Evolutionary conservation across 139 green algal genomes (phyloP).

Genomic region (Chlamydomonas sphaeroides): DNA sequence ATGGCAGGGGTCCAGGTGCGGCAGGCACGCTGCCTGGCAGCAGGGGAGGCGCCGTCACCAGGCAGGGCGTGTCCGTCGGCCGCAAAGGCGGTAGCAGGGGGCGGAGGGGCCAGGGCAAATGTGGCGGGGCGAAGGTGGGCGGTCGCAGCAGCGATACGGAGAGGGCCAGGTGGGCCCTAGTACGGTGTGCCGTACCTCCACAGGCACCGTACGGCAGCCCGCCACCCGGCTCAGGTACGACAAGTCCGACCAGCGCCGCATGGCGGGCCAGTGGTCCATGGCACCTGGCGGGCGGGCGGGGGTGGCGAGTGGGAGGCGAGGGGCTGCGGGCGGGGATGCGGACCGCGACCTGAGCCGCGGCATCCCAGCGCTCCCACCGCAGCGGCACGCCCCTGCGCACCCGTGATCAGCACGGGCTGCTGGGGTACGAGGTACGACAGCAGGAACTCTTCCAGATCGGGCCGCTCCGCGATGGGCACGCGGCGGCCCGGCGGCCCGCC

Average conservation of each 20-base stretch:
- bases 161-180: no score
- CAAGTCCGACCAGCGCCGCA: slow-evolving; percentile 74
- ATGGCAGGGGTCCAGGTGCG: no score
- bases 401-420: slow-evolving; percentile 33
- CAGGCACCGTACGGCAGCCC: slow-evolving; percentile 86
- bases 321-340: background rate
- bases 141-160: no score
- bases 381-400: background rate
- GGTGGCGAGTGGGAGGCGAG: background rate
- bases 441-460: slow-evolving; percentile 74
- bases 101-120: no score
- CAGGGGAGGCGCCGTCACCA: no score
- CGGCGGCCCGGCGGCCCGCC: background rate
- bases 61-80: no score
- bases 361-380: no score
- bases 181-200: slow-evolving; percentile 88
- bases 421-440: slow-evolving; percentile 55
- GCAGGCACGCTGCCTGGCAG: no score
- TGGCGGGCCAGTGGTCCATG: slow-evolving; percentile 86
- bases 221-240: slow-evolving; percentile 76
- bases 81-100: no score
- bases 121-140: no score
- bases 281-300: slow-evolving; percentile 25
- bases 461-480: slow-evolving; percentile 35
- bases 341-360: no score